Conservation (phyloP, 257 asterid genomes). For the Solanum tarapatanum region DNA sequence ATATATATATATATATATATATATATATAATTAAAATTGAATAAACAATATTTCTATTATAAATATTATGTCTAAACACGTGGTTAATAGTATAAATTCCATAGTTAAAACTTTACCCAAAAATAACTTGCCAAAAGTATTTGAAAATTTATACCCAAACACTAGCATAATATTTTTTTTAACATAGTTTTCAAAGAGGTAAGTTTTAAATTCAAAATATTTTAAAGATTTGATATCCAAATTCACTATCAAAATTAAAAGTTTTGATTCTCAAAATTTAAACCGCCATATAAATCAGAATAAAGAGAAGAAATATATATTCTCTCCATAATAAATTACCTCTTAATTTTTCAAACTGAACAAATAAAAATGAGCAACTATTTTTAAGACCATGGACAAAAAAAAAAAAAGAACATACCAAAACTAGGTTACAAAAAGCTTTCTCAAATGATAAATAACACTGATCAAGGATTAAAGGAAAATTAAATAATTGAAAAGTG, state of each 20-base stretch:
- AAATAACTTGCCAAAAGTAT: too few species aligned
- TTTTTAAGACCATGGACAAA: not conserved
- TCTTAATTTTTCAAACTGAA: not conserved
- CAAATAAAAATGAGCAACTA: not conserved
- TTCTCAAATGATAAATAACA: not conserved
- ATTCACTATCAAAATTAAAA: not conserved
- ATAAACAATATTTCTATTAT: too few species aligned
- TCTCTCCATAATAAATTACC: not conserved
- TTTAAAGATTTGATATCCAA: not conserved
- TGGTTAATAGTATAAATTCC: not conserved
- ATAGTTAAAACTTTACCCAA: not conserved
- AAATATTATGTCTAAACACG: too few species aligned
- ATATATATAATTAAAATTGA: too few species aligned
- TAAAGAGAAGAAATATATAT: too few species aligned
- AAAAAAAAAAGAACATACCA: not conserved
- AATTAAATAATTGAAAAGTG: not conserved
- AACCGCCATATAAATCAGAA: rapidly evolving
- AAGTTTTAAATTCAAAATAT: too few species aligned
- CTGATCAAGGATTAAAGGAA: not conserved
- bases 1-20: too few species aligned
- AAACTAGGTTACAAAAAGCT: not conserved
- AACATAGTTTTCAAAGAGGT: not conserved
- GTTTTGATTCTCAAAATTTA: not conserved
- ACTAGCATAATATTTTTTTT: too few species aligned
- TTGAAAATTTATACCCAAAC: too few species aligned